Evolutionary conservation across 306 rosid species (phyloP).

Genomic region (Pyrus bretschneideri): DNA sequence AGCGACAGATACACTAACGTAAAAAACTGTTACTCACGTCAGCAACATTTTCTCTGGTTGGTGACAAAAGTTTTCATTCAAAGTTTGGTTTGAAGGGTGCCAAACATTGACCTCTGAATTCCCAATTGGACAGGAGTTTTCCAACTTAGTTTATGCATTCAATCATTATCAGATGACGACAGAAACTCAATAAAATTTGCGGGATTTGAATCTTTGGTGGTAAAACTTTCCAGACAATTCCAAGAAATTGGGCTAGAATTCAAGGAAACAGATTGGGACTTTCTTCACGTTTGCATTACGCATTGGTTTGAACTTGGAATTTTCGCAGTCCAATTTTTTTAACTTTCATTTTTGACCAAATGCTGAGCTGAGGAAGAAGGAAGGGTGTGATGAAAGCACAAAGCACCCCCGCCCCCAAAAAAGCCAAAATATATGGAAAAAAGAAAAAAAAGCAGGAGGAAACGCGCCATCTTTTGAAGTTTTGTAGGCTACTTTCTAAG

Average conservation of each 20-base stretch:
- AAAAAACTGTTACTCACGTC: too few species aligned
- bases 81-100: constrained; percentile 18
- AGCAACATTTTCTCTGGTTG: not conserved
- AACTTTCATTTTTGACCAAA: constrained; percentile 48
- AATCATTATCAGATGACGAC: constrained; percentile 36
- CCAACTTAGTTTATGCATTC: not conserved
- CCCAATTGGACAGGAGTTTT: constrained; percentile 24
- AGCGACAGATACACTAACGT: accelerated
- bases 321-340: constrained; percentile 23
- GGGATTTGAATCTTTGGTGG: not conserved
- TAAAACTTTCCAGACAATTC: not conserved
- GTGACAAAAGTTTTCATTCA: not conserved
- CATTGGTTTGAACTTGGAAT: constrained; percentile 13
- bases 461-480: constrained; percentile 14
- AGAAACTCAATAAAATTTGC: constrained; percentile 7
- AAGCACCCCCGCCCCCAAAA: not conserved
- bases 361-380: constrained; percentile 1
- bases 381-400: constrained; percentile 12
- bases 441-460: not conserved
- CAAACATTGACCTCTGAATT: constrained; percentile 23
- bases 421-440: constrained; percentile 4
- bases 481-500: not conserved
- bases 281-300: not conserved
- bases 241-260: not conserved
- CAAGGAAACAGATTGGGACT: not conserved